Percentiles rank a stretch among this genome's conserved stretches.
phyloP scores from a whole-genome alignment of 2,329 filamentous ascomycete genomes.

The Colletotrichum tabaci region DNA sequence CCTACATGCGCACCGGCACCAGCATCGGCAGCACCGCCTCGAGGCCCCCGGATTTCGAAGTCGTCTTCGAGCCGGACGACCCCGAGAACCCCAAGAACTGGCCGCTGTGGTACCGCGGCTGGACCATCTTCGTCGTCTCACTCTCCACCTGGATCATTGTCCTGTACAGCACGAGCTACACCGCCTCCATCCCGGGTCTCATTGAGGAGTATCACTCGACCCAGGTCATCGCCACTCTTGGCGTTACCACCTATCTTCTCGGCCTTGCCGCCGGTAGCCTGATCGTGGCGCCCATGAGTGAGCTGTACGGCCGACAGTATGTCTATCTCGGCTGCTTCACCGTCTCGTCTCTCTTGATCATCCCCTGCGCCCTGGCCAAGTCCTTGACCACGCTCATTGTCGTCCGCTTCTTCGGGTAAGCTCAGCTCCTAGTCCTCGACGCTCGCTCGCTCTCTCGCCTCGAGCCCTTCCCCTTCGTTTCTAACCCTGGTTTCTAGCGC shows the following conservation, averaged over 20 bases:
- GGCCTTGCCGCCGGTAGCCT: conserved; percentile 81
- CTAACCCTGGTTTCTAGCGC: conserved; percentile 19
- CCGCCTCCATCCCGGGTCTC: conserved; percentile 79
- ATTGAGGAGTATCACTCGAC: conserved; percentile 74
- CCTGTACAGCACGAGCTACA: conserved; percentile 85
- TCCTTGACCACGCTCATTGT: conserved; percentile 79
- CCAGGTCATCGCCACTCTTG: conserved; percentile 77
- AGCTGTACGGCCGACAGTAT: conserved; percentile 77
- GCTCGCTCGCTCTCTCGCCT: conserved; percentile 38
- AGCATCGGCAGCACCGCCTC: conserved; percentile 58
- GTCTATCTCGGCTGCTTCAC: conserved; percentile 78
- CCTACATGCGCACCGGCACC: conserved; percentile 55
- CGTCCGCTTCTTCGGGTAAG: conserved; percentile 79
- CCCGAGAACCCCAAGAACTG: conserved; percentile 78
- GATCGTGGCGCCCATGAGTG: conserved; percentile 80
- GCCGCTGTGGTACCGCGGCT: conserved; percentile 65
- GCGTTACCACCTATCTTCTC: conserved; percentile 83
- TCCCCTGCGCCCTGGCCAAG: conserved; percentile 79
- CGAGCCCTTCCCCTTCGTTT: conserved; percentile 44
- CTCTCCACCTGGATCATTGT: conserved; percentile 69
- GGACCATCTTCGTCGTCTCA: conserved; percentile 61
- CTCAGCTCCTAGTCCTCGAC: conserved; percentile 45
- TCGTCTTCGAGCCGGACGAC: conserved; percentile 78
- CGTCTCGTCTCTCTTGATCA: conserved; percentile 76
- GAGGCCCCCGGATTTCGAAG: conserved; percentile 75